Evolutionary conservation across 306 rosid genomes (phyloP).

Genomic region (Vigna trinervia): DNA sequence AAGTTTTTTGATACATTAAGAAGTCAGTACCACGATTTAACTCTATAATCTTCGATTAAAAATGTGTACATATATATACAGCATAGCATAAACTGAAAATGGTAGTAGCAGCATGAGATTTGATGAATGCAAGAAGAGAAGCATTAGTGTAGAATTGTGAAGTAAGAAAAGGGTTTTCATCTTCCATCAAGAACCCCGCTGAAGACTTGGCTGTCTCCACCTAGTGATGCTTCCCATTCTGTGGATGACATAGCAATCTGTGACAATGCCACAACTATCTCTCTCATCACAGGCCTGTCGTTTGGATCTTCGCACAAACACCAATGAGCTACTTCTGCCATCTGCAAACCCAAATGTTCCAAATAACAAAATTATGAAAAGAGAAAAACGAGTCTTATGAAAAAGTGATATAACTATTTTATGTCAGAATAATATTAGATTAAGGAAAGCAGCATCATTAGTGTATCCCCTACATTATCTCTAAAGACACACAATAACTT

Average conservation of each 20-base stretch:
- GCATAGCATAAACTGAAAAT: background rate
- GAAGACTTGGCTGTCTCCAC: constrained; percentile 75
- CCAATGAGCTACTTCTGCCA: constrained; percentile 67
- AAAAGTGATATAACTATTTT: background rate
- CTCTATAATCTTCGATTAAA: constrained; percentile 13
- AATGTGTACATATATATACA: background rate
- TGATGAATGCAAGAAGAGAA: background rate
- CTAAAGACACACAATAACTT: background rate
- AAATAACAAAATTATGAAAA: background rate
- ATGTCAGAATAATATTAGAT: background rate
- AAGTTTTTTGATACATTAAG: background rate
- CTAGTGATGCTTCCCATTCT: constrained; percentile 85
- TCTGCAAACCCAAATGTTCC: constrained; percentile 45
- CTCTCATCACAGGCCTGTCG: constrained; percentile 81
- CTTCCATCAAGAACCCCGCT: constrained; percentile 69
- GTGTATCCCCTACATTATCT: no score
- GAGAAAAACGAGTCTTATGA: background rate
- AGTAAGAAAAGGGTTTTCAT: constrained; percentile 49
- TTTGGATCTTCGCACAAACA: constrained; percentile 73
- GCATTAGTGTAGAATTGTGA: background rate
- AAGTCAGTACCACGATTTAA: background rate
- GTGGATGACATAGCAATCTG: constrained; percentile 56
- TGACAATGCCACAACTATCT: constrained; percentile 57
- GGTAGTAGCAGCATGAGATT: constrained; percentile 1
- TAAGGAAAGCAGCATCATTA: background rate